phyloP scores from a whole-genome alignment of 352 stramenopile species.

The Peronospora tabacina region DNA sequence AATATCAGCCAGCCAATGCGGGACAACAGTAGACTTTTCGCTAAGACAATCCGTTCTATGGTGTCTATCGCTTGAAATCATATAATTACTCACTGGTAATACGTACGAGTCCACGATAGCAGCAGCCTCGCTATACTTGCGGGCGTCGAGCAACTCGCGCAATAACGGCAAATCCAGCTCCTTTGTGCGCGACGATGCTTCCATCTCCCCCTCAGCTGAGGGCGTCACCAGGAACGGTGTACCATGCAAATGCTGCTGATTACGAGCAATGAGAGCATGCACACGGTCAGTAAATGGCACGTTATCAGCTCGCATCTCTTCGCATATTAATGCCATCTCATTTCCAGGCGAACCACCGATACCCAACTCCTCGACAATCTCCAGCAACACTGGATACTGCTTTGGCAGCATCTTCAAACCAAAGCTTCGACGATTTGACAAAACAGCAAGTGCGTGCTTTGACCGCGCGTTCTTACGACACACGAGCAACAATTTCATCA shows the following conservation, averaged over 20 bases:
- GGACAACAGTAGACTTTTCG: conserved; percentile 20
- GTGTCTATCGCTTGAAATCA: conserved; percentile 10
- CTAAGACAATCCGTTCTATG: neutral
- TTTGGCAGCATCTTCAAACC: conserved; percentile 31
- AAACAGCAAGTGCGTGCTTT: conserved; percentile 40
- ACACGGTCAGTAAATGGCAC: conserved; percentile 25
- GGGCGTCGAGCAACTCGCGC: conserved; percentile 22
- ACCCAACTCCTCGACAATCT: conserved; percentile 34
- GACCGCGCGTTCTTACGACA: conserved; percentile 33
- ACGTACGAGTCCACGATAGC: conserved; percentile 27
- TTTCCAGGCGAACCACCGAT: conserved; percentile 22
- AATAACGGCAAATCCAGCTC: conserved; percentile 19
- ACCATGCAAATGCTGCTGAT: conserved; percentile 27
- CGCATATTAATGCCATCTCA: conserved; percentile 30
- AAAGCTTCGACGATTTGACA: conserved; percentile 52
- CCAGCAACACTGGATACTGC: conserved; percentile 38
- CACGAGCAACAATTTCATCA: conserved; percentile 42
- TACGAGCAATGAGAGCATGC: conserved; percentile 31
- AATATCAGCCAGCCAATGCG: conserved; percentile 29
- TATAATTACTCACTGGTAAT: conserved; percentile 17
- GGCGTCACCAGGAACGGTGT: conserved; percentile 23
- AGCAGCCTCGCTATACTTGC: conserved; percentile 31
- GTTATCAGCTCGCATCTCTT: conserved; percentile 36
- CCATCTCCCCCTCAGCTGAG: neutral
- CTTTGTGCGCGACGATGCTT: conserved; percentile 14